A percentile compares a stretch with the other conserved stretches of the same genome.
Evolutionary conservation across 1,284 basidiomycete genomes (phyloP).

Genomic region (Vanrija sp.): DNA sequence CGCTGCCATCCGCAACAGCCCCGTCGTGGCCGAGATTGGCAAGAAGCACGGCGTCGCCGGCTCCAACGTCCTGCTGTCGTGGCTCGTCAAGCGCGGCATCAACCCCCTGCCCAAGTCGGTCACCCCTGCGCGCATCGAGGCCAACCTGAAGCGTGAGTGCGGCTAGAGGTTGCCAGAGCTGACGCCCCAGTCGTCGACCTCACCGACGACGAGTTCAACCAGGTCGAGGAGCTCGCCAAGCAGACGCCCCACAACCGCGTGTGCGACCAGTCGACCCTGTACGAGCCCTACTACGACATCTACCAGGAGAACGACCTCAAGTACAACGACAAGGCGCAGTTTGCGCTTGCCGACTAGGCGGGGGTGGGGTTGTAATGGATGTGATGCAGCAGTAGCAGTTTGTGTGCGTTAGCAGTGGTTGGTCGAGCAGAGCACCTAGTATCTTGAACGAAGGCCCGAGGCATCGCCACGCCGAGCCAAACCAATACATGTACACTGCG

Average conservation of each 20-base stretch:
- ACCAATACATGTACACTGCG: no score
- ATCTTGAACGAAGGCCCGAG: no score
- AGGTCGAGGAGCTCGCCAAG: constrained; percentile 37
- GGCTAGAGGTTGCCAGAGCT: background rate
- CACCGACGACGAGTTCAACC: constrained; percentile 38
- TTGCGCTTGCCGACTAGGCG: no score
- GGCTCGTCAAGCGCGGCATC: constrained; percentile 73
- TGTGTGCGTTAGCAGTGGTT: no score
- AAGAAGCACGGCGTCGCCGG: constrained; percentile 64
- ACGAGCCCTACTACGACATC: constrained; percentile 39
- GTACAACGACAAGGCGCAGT: constrained; percentile 47
- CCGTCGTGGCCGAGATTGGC: constrained; percentile 60
- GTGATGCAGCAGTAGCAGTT: no score
- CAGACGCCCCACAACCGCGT: constrained; percentile 38
- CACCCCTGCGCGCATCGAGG: constrained; percentile 47
- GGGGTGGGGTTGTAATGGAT: no score
- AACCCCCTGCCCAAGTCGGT: constrained; percentile 51
- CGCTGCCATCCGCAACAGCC: constrained; percentile 63
- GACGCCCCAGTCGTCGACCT: constrained; percentile 33
- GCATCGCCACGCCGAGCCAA: no score
- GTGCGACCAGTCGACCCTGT: constrained; percentile 41
- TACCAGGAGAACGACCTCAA: constrained; percentile 56
- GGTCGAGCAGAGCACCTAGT: no score
- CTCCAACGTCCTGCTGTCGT: constrained; percentile 72
- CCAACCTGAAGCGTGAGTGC: constrained; percentile 43